Conservation (phyloP, 1,139 yeast species). For the Lizanozyma gosingica region DNA sequence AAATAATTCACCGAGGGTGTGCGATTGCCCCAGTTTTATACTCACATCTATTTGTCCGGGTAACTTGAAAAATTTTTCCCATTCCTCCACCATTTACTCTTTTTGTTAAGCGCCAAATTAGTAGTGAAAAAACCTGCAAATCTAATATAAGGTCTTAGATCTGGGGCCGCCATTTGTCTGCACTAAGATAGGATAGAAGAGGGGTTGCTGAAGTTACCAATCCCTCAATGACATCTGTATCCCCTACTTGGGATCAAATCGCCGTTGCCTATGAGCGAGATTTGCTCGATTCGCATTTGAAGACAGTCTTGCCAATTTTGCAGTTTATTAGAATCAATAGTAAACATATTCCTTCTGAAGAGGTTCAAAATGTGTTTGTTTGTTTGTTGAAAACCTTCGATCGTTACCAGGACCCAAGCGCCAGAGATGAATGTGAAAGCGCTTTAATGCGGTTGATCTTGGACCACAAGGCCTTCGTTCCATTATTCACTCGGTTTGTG, state of each 20-base stretch:
- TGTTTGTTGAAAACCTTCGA: slow-evolving; percentile 36
- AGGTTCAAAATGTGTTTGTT: slow-evolving; percentile 14
- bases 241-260: slow-evolving; percentile 17
- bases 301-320: slow-evolving; percentile 24
- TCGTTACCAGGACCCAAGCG: slow-evolving; percentile 42
- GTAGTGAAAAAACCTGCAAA: too few relatives aligned
- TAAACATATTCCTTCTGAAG: slow-evolving; percentile 13
- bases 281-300: slow-evolving; percentile 25
- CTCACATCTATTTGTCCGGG: slow-evolving; percentile 5
- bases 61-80: slow-evolving; percentile 3
- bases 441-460: slow-evolving; percentile 27
- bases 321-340: slow-evolving; percentile 8
- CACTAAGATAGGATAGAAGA: too few relatives aligned
- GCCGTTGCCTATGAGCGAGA: slow-evolving; percentile 13
- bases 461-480: slow-evolving; percentile 22
- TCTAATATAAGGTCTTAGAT: too few relatives aligned
- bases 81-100: too few relatives aligned
- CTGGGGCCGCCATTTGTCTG: too few relatives aligned
- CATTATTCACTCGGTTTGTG: slow-evolving; percentile 28
- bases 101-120: too few relatives aligned
- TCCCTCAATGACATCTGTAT: slow-evolving; percentile 5
- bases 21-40: slow-evolving; percentile 1
- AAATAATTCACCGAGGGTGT: slow-evolving; percentile 1
- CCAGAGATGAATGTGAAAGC: slow-evolving; percentile 32
- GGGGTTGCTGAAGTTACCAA: slow-evolving; percentile 7